These are phyloP conservation scores for Xylariaceae sp. DNA, from an alignment of 2,329 filamentous ascomycete species.

Conservation along the genomic window DNA sequence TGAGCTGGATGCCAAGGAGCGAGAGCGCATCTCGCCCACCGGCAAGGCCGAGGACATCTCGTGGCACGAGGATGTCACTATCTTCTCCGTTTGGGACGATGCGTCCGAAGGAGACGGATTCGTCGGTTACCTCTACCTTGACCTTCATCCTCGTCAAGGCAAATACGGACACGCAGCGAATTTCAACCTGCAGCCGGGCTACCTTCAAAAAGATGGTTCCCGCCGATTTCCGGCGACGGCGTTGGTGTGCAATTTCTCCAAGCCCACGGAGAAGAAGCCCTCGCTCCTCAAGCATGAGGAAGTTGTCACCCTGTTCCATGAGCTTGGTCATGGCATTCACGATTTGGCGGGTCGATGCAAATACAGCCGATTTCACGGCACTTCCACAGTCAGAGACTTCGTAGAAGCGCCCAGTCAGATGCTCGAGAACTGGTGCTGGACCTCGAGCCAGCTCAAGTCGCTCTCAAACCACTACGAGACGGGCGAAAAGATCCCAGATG, in stretches of 20 bases:
- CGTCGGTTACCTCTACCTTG: conserved; percentile 77
- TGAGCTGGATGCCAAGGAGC: conserved; percentile 62
- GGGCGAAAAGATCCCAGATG: conserved; percentile 64
- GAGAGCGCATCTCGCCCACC: conserved; percentile 58
- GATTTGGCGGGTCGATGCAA: conserved; percentile 58
- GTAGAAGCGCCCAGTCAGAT: conserved; percentile 68
- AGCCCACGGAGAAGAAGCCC: conserved; percentile 70
- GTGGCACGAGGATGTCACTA: conserved; percentile 78
- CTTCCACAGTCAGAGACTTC: conserved; percentile 61
- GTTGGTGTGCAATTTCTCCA: conserved; percentile 80
- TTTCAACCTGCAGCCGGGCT: conserved; percentile 74
- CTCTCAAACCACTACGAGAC: conserved; percentile 71
- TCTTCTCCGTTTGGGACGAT: conserved; percentile 81
- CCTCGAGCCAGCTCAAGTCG: conserved; percentile 55
- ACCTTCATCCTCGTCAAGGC: conserved; percentile 72
- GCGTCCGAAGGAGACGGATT: conserved; percentile 64
- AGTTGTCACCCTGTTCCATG: conserved; percentile 77
- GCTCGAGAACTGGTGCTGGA: conserved; percentile 75
- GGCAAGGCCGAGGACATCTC: conserved; percentile 65
- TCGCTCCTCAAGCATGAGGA: conserved; percentile 78
- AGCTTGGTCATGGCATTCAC: conserved; percentile 66
- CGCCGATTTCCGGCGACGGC: conserved; percentile 73
- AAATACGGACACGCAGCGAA: conserved; percentile 85
- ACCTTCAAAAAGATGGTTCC: conserved; percentile 59
- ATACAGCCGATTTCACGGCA: conserved; percentile 64